Base-by-base conservation (phyloP, 1,139 yeast species). In the Candida pseudocylindracea region DNA sequence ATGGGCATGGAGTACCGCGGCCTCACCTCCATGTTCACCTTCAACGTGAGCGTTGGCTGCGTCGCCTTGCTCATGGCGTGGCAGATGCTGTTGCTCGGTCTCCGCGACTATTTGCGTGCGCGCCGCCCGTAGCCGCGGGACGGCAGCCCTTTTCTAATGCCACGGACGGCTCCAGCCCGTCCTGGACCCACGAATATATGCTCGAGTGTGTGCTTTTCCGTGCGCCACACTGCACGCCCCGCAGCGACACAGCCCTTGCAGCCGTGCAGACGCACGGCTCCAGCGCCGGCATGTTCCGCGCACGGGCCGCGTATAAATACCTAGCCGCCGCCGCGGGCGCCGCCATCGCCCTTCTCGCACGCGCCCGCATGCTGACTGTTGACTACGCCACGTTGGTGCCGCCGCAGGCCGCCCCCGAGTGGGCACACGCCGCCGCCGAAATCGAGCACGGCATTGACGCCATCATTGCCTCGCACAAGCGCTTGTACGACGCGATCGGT, bases 11-110 rank as follows among this genome's bases (percentile, higher is more conserved):
- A 85, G 42, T 85, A 74, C 51, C 63, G 85, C 45, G 94, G 94
- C 2, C 62, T 72, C 38, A 81, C 91, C 29, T 61, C 79, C 35
- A 85, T 88, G 95, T 85, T 88, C 53, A 78, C 88, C 1, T 66
- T 85, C 45, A 85, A 83, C 48, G 65, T 88, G 30, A 67, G 76
- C 37, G 78, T 88, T 39, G 96, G 98, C 7, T 38, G 71, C 29
- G 61, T 75, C 27, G 67, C 88, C 4, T 57, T 88, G 35, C 41
- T 83, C n/a, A 83, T 88, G 94, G 76, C 81, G 2, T 83, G 93
- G 93, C 69, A 72, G 37, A 79, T 81, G 83, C 36, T 55, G 7
- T 55, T 81, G 24, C 66, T 79, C 49, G 63, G 76, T 33, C 54
- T 78, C 52, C 76, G 63, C 44, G 70, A 67, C 15, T 28, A 27